A percentile compares a stretch with the other conserved stretches of the same genome.
Conservation (phyloP, 2,329 filamentous ascomycete species). For the Curvularia spicifera region DNA sequence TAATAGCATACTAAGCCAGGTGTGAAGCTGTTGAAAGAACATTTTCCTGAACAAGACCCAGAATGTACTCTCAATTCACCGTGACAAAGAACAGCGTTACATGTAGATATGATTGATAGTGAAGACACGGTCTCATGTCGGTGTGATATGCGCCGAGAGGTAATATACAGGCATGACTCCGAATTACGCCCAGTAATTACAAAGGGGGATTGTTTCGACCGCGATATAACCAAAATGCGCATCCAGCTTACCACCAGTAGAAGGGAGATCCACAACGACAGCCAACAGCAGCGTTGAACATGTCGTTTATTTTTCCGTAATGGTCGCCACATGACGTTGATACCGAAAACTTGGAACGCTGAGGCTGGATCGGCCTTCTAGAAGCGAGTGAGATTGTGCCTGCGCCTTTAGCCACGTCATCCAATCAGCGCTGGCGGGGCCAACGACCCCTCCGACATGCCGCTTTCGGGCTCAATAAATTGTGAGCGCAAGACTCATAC, state of each 20-base stretch:
- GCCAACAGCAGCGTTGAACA: neutral
- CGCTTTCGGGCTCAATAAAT: slow-evolving; percentile 34
- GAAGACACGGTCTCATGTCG: neutral
- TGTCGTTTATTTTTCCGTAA: neutral
- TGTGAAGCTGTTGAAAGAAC: neutral
- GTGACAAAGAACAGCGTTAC: neutral
- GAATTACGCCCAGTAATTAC: neutral
- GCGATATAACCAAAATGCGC: neutral
- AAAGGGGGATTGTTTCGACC: neutral
- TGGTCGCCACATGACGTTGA: slow-evolving; percentile 1
- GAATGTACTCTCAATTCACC: neutral
- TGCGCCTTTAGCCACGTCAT: slow-evolving; percentile 2
- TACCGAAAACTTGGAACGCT: neutral
- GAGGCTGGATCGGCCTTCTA: slow-evolving; percentile 7
- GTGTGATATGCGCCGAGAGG: neutral
- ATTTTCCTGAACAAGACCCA: too few relatives aligned
- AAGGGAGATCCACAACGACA: neutral
- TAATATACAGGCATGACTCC: neutral
- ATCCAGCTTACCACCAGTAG: neutral
- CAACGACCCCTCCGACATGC: slow-evolving; percentile 14
- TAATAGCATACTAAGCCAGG: neutral
- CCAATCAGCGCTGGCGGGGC: neutral
- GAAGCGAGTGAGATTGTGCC: slow-evolving; percentile 3
- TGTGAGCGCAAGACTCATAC: slow-evolving; percentile 29
- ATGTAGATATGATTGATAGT: neutral